phyloP scores from a whole-genome alignment of 495 filamentous ascomycete genomes.

The Penicillium argentinense region DNA sequence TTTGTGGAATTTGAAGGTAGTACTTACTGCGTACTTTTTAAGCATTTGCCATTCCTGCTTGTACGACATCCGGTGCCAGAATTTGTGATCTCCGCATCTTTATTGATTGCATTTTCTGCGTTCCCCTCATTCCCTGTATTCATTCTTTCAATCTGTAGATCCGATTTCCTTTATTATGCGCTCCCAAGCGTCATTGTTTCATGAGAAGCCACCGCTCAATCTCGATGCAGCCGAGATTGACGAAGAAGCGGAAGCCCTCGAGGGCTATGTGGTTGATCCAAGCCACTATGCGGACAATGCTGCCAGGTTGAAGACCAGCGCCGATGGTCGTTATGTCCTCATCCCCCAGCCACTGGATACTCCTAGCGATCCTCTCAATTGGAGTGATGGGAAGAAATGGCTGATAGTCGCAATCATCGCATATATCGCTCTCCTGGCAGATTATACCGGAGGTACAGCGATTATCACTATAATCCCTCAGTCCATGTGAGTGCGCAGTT shows the following conservation, averaged over 20 bases:
- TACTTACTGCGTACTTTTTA: too few species aligned
- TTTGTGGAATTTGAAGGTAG: too few species aligned
- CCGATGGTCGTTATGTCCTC: conserved; percentile 10
- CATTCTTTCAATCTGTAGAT: neutral
- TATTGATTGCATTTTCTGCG: neutral
- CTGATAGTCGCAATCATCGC: conserved; percentile 10
- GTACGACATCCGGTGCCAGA: too few species aligned
- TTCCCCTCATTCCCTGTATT: neutral
- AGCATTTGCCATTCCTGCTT: neutral
- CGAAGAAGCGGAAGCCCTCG: conserved; percentile 17
- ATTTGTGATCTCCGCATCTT: neutral
- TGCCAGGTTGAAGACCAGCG: conserved; percentile 10
- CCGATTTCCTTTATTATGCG: neutral
- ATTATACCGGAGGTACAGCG: conserved; percentile 13
- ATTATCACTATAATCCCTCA: conserved; percentile 16
- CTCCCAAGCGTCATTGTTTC: neutral
- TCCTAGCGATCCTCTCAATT: conserved; percentile 12
- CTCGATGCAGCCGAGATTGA: conserved; percentile 2
- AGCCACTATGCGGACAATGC: conserved; percentile 16
- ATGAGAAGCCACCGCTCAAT: neutral
- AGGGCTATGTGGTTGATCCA: conserved; percentile 15
- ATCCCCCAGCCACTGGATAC: conserved; percentile 17
- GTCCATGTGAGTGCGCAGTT: conserved; percentile 11
- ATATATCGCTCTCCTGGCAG: conserved; percentile 12
- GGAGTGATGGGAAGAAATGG: conserved; percentile 4